Conservation (phyloP, 306 rosid genomes). For the Sicyos edulis region DNA sequence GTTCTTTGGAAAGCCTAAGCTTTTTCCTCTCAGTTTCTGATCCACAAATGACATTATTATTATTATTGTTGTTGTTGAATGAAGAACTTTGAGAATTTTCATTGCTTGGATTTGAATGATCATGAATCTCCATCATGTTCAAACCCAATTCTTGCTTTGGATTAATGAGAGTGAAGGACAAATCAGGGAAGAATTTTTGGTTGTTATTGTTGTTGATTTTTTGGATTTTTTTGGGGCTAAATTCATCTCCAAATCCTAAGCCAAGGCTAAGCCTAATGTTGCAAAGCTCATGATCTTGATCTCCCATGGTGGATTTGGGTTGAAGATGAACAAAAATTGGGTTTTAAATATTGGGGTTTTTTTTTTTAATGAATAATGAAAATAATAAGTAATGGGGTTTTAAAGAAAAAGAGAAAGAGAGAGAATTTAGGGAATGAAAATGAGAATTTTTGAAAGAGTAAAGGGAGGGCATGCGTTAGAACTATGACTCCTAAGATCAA, state of each 20-base stretch:
- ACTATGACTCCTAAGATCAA: conserved; percentile 43
- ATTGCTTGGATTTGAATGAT: conserved; percentile 9
- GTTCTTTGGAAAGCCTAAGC: conserved; percentile 66
- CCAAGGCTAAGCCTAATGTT: conserved; percentile 36
- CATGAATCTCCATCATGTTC: not conserved
- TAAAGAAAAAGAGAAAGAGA: not conserved
- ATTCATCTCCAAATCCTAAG: conserved; percentile 44
- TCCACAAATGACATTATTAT: not conserved
- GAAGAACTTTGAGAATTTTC: conserved; percentile 3
- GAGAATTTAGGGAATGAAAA: conserved; percentile 6
- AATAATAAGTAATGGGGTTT: not conserved
- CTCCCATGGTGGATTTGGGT: conserved; percentile 44
- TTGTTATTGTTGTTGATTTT: conserved; percentile 9
- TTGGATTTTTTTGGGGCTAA: conserved; percentile 27
- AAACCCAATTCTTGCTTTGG: conserved; percentile 5
- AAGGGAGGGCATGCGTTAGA: conserved; percentile 37
- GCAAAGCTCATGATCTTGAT: conserved; percentile 28
- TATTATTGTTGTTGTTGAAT: not conserved
- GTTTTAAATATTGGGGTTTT: no score
- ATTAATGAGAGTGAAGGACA: conserved; percentile 14
- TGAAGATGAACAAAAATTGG: no score
- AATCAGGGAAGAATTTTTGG: conserved; percentile 13
- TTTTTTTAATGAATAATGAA: not conserved
- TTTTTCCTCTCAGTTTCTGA: conserved; percentile 41
- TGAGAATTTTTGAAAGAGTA: conserved; percentile 19